These are phyloP conservation scores for Cutaneotrichosporon spelunceum DNA, from an alignment of 1,284 basidiomycete genomes.

Conservation along the genomic window DNA sequence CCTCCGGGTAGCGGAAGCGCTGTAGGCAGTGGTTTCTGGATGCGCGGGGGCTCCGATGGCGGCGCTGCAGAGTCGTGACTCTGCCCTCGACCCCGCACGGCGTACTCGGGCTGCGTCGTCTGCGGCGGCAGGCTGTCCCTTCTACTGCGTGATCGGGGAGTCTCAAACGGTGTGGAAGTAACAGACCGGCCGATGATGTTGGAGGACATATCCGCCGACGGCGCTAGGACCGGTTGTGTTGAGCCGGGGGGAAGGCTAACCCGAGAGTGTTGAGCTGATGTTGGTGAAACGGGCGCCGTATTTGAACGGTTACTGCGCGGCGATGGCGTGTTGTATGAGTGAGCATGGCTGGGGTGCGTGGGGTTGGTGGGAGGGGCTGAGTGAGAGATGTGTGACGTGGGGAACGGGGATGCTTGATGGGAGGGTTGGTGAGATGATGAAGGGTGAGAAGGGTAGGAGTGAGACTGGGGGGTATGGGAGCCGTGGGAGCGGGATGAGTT, in stretches of 20 bases:
- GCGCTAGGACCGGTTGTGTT: not conserved
- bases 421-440: too few species aligned
- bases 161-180: not conserved
- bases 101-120: not conserved
- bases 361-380: not conserved
- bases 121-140: not conserved
- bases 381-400: too few species aligned
- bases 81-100: not conserved
- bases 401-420: too few species aligned
- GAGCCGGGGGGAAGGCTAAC: not conserved
- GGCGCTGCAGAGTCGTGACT: not conserved
- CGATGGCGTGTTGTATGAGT: not conserved
- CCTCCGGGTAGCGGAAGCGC: not conserved
- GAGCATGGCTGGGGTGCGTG: not conserved
- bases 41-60: not conserved
- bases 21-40: not conserved
- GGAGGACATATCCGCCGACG: not conserved
- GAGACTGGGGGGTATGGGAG: not conserved
- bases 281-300: not conserved
- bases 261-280: not conserved
- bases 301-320: not conserved
- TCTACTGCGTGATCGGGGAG: not conserved
- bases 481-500: not conserved
- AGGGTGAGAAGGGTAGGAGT: not conserved
- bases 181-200: not conserved